Evolutionary conservation across 2,329 filamentous ascomycete genomes (phyloP).

Genomic region (Beauveria brongniartii): DNA sequence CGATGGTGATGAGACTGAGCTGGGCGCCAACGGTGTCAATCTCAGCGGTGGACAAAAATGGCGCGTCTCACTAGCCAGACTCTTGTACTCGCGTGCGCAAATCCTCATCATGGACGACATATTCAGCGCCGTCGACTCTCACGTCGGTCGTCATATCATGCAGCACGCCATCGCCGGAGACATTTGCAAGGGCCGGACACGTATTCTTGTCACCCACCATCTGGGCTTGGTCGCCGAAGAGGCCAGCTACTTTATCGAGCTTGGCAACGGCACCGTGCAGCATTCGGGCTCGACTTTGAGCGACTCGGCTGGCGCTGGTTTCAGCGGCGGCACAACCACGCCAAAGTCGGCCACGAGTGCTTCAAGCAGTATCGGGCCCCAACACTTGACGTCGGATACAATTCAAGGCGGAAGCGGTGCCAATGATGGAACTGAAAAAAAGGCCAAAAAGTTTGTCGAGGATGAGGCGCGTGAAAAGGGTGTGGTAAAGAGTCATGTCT

Average conservation of each 20-base stretch:
- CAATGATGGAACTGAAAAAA: conserved; percentile 22
- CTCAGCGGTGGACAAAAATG: conserved; percentile 78
- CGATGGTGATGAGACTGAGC: conserved; percentile 71
- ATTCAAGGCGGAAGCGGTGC: not conserved
- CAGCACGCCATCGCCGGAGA: conserved; percentile 67
- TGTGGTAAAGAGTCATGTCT: conserved; percentile 59
- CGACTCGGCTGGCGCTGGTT: conserved; percentile 52
- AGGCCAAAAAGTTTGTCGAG: conserved; percentile 63
- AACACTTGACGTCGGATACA: not conserved
- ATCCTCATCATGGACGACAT: conserved; percentile 76
- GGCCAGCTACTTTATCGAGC: conserved; percentile 65
- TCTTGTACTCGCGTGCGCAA: conserved; percentile 69
- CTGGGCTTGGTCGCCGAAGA: conserved; percentile 61
- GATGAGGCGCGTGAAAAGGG: conserved; percentile 65
- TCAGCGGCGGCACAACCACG: conserved; percentile 44
- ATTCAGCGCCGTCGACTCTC: conserved; percentile 74
- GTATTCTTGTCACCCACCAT: conserved; percentile 76
- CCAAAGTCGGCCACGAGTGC: not conserved
- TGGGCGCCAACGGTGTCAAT: conserved; percentile 79
- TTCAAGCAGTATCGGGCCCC: not conserved
- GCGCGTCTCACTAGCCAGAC: conserved; percentile 71
- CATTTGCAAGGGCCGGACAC: conserved; percentile 59
- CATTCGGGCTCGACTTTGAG: conserved; percentile 52
- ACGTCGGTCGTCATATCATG: conserved; percentile 72
- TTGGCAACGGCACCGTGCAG: conserved; percentile 59